phyloP scores from a whole-genome alignment of 345 rosid genomes.

The Carallia pectinifolia region DNA sequence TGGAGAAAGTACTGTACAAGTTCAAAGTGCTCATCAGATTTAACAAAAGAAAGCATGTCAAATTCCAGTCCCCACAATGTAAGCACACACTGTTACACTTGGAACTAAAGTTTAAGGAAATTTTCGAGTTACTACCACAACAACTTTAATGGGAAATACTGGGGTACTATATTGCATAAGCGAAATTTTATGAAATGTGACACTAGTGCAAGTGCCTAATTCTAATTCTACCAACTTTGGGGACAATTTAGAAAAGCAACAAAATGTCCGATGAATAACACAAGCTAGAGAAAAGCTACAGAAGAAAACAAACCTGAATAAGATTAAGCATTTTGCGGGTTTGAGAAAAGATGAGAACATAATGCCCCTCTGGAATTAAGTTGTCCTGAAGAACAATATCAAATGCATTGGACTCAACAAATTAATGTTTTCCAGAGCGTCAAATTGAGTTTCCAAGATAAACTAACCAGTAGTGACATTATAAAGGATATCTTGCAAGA shows the following conservation, averaged over 20 bases:
- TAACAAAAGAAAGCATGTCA: no score
- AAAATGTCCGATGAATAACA: neutral
- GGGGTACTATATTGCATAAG: no score
- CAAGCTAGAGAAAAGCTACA: neutral
- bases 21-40: no score
- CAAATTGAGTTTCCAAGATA: constrained; percentile 12
- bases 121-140: no score
- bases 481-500: constrained; percentile 95
- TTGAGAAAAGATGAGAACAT: constrained; percentile 91
- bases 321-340: constrained; percentile 96
- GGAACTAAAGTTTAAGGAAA: no score
- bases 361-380: constrained; percentile 88
- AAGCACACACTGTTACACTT: no score
- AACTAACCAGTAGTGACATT: constrained; percentile 71
- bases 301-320: constrained; percentile 67
- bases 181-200: no score
- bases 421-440: constrained; percentile 6
- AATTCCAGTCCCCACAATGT: no score
- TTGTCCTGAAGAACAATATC: constrained; percentile 46
- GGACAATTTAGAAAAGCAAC: constrained; percentile 5
- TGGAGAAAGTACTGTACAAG: no score
- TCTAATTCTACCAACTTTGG: no score
- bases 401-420: constrained; percentile 18
- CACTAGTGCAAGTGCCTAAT: no score
- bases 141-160: no score